A percentile compares a stretch with the other conserved stretches of the same genome.
Evolutionary conservation across 306 rosid genomes (phyloP).

Genomic region (Datisca glomerata): DNA sequence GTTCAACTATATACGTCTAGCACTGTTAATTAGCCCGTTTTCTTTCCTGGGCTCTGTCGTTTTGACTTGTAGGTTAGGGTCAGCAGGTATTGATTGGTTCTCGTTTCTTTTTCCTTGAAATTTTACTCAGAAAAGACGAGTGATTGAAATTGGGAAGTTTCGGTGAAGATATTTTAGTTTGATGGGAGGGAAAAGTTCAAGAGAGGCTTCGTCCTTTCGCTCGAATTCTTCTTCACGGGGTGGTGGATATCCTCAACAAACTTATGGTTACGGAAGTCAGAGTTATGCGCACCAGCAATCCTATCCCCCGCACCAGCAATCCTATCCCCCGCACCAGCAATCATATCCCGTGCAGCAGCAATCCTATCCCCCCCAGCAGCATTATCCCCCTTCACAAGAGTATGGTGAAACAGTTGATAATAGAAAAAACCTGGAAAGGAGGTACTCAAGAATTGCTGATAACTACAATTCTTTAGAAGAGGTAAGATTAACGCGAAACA

Average conservation of each 20-base stretch:
- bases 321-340: constrained; percentile 21
- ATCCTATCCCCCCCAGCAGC: constrained; percentile 22
- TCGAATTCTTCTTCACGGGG: constrained; percentile 28
- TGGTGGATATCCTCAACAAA: constrained; percentile 15
- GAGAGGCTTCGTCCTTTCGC: constrained; percentile 42
- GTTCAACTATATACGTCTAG: neutral
- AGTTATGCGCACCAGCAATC: constrained; percentile 21
- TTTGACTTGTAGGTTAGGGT: neutral
- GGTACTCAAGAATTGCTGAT: constrained; percentile 73
- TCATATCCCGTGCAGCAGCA: constrained; percentile 11
- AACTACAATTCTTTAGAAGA: constrained; percentile 54
- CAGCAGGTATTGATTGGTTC: neutral
- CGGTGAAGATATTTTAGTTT: constrained; percentile 18
- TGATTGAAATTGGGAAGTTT: neutral
- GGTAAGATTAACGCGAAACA: constrained; percentile 24
- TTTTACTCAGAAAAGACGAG: neutral
- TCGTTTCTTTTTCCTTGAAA: neutral
- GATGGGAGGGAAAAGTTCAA: constrained; percentile 77
- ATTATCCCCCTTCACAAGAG: constrained; percentile 12
- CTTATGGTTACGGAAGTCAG: constrained; percentile 29
- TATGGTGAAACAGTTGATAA: constrained; percentile 1
- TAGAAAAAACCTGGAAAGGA: constrained; percentile 44
- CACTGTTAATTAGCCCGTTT: neutral
- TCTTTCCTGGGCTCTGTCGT: neutral
- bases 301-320: constrained; percentile 19